Evolutionary conservation across 371 early-diverging fungal species (phyloP).

Genomic region (Rhizopus delemar): DNA sequence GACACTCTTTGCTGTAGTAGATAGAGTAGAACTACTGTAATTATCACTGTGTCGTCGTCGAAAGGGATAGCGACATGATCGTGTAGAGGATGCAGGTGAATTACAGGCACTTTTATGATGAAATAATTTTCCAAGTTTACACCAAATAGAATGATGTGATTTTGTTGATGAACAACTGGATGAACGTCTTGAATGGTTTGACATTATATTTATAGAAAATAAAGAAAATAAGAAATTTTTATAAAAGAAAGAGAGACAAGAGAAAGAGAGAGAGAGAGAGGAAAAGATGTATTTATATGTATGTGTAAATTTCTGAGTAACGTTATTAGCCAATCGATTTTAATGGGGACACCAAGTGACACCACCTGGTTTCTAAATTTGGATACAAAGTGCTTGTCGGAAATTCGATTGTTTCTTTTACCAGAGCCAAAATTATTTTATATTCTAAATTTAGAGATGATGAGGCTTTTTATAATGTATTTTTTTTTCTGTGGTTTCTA

Average conservation of each 20-base stretch:
- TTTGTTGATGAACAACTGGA: conserved; percentile 14
- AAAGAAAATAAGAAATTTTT: background rate
- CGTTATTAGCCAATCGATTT: conserved; percentile 13
- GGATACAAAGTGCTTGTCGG: background rate
- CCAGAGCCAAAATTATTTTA: background rate
- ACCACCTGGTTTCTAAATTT: conserved; percentile 11
- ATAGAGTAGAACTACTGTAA: conserved; percentile 21
- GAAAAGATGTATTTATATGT: conserved; percentile 14
- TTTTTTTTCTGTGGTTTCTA: conserved; percentile 58
- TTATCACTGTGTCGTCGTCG: conserved; percentile 10
- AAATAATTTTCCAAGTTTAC: conserved; percentile 18
- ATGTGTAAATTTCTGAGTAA: conserved; percentile 9
- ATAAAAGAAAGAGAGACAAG: background rate
- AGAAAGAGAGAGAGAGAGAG: background rate
- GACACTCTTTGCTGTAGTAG: conserved; percentile 17
- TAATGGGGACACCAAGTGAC: conserved; percentile 12
- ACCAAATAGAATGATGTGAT: conserved; percentile 25
- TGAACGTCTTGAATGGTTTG: conserved; percentile 5
- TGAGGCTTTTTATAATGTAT: conserved; percentile 28
- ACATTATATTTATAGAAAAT: conserved; percentile 1
- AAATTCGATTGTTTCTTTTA: background rate
- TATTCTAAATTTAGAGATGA: conserved; percentile 4
- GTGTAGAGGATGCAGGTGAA: conserved; percentile 1
- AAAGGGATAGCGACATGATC: conserved; percentile 1
- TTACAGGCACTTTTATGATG: conserved; percentile 3